Evolutionary conservation across 2,329 filamentous ascomycete genomes (phyloP).

Genomic region (Sporothrix sp.): DNA sequence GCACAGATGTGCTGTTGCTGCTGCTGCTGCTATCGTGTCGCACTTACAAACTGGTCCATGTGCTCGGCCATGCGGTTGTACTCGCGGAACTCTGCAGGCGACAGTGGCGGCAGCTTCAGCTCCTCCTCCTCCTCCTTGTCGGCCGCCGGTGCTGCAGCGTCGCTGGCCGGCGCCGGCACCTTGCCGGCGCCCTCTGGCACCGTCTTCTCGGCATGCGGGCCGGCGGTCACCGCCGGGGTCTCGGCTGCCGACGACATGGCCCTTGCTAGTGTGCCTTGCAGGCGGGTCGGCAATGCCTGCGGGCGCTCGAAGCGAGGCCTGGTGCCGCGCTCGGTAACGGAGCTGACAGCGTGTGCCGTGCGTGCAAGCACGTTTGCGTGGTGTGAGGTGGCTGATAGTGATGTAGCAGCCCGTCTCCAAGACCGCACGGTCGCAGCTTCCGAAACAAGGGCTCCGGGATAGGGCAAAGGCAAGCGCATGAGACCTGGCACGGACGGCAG

Average conservation of each 20-base stretch:
- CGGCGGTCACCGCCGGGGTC: neutral
- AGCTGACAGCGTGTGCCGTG: no score
- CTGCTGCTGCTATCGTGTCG: no score
- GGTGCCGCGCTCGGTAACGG: neutral
- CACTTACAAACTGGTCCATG: conserved; percentile 62
- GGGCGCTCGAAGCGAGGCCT: neutral
- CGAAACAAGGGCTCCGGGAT: no score
- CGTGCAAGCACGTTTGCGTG: neutral
- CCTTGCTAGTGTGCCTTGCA: neutral
- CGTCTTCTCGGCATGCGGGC: neutral
- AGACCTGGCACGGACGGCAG: no score
- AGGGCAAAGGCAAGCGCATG: no score
- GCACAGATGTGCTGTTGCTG: no score
- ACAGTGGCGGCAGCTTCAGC: conserved; percentile 48
- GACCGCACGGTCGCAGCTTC: no score
- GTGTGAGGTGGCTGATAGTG: no score
- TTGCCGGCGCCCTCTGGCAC: neutral
- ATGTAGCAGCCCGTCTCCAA: no score
- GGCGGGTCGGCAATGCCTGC: neutral
- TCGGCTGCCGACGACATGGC: neutral
- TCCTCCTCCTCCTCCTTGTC: conserved; percentile 5
- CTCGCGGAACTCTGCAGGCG: conserved; percentile 52
- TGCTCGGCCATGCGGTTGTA: conserved; percentile 66
- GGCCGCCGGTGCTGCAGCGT: neutral
- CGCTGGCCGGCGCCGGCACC: neutral